Percentiles rank a stretch among this genome's conserved stretches.
These are phyloP conservation scores for Rhazya stricta DNA, from an alignment of 257 asterid genomes.

Conservation along the genomic window DNA sequence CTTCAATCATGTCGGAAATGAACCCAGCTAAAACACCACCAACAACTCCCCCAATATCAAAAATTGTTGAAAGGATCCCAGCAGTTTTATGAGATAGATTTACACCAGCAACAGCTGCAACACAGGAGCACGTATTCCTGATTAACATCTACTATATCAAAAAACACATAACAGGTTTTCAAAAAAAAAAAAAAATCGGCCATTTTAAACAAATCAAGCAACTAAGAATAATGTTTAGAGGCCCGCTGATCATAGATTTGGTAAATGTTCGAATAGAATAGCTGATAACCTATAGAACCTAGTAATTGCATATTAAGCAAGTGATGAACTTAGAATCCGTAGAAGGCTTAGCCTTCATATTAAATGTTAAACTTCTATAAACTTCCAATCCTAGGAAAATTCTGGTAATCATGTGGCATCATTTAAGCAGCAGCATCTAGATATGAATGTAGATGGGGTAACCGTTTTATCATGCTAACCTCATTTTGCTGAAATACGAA, in stretches of 20 bases:
- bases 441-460: background rate
- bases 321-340: background rate
- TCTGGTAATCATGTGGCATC: background rate
- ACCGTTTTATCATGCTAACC: background rate
- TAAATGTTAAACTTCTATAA: background rate
- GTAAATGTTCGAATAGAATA: background rate
- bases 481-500: background rate
- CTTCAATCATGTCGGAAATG: constrained; percentile 69
- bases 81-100: constrained; percentile 70
- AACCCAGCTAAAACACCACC: constrained; percentile 90
- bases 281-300: background rate
- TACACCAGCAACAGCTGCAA: constrained; percentile 78
- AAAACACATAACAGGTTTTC: background rate
- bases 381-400: background rate
- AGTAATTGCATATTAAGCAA: background rate
- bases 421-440: background rate
- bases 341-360: background rate
- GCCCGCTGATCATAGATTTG: background rate
- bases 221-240: background rate
- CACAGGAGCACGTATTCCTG: constrained; percentile 9
- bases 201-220: background rate
- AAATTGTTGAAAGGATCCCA: constrained; percentile 78
- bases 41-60: constrained; percentile 82
- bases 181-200: background rate
- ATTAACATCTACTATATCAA: constrained; percentile 2